phyloP scores from a whole-genome alignment of 371 early-diverging fungal species.

The Quaeritorhiza haematococci region DNA sequence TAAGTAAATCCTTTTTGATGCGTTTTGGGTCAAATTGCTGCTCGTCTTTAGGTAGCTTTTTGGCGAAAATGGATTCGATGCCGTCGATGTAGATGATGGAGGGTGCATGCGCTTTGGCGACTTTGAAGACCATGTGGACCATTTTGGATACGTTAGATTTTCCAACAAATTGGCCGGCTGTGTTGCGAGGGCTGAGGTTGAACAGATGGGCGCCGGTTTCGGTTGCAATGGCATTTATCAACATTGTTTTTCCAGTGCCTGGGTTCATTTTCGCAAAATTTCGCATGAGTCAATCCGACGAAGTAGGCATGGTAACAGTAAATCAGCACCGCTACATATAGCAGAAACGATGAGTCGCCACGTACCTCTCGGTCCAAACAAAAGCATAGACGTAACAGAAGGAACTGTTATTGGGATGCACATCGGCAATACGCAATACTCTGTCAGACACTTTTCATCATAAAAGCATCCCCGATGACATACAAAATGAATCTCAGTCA shows the following conservation, averaged over 20 bases:
- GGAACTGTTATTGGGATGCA: slow-evolving; percentile 27
- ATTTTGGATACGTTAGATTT: slow-evolving; percentile 44
- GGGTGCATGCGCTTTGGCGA: slow-evolving; percentile 46
- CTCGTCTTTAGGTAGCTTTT: slow-evolving; percentile 58
- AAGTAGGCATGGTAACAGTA: background rate
- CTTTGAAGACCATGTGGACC: slow-evolving; percentile 60
- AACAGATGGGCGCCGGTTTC: slow-evolving; percentile 47
- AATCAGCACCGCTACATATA: background rate
- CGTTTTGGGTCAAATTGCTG: slow-evolving; percentile 48
- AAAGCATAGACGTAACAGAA: slow-evolving; percentile 22
- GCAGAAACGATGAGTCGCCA: background rate
- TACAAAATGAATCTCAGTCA: background rate
- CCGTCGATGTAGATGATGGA: slow-evolving; percentile 50
- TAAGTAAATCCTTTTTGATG: slow-evolving; percentile 50
- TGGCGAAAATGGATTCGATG: slow-evolving; percentile 52
- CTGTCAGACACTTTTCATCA: slow-evolving; percentile 29
- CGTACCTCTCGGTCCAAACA: slow-evolving; percentile 27
- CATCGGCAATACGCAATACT: slow-evolving; percentile 47
- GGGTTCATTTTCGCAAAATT: too few species aligned
- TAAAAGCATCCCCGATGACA: slow-evolving; percentile 1
- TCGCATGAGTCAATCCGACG: background rate
- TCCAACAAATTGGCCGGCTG: slow-evolving; percentile 47
- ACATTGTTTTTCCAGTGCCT: slow-evolving; percentile 48
- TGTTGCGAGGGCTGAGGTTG: slow-evolving; percentile 46
- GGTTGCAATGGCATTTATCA: slow-evolving; percentile 41